These are phyloP conservation scores for Euphrasia arctica DNA, from an alignment of 305 asterid genomes.

Conservation along the genomic window DNA sequence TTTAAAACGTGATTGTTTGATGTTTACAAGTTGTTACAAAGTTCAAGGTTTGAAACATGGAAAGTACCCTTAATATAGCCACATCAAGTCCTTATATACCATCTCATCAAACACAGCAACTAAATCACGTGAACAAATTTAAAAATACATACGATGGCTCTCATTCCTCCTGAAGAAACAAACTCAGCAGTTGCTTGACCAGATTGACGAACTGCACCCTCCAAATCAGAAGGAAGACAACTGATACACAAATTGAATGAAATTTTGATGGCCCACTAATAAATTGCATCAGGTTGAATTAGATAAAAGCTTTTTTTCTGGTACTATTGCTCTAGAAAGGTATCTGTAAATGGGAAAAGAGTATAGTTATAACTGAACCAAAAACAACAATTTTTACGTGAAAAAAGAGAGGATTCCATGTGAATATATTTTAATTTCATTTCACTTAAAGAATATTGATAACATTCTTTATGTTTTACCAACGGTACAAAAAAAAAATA, in stretches of 20 bases:
- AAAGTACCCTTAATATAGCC: constrained; percentile 3
- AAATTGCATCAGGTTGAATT: too few relatives aligned
- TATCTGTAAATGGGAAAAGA: too few relatives aligned
- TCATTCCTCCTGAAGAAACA: constrained; percentile 79
- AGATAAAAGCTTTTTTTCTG: too few relatives aligned
- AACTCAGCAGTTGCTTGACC: constrained; percentile 81
- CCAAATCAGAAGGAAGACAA: constrained; percentile 92
- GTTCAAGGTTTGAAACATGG: constrained; percentile 2
- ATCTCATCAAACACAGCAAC: constrained; percentile 17
- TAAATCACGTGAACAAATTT: background rate
- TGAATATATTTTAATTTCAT: too few relatives aligned
- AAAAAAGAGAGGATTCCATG: too few relatives aligned
- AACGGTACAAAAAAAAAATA: too few relatives aligned
- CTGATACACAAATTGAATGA: constrained; percentile 44
- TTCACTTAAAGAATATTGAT: too few relatives aligned
- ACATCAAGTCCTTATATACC: background rate
- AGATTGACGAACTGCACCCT: constrained; percentile 89
- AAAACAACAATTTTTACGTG: too few relatives aligned
- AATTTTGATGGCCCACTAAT: background rate
- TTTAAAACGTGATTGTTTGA: background rate
- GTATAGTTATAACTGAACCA: too few relatives aligned
- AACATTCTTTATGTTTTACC: too few relatives aligned
- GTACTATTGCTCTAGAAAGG: too few relatives aligned
- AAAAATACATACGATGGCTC: constrained; percentile 67
- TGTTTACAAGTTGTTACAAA: background rate